These are phyloP conservation scores for Pichia sp. DNA, from an alignment of 1,139 yeast species.

Conservation along the genomic window DNA sequence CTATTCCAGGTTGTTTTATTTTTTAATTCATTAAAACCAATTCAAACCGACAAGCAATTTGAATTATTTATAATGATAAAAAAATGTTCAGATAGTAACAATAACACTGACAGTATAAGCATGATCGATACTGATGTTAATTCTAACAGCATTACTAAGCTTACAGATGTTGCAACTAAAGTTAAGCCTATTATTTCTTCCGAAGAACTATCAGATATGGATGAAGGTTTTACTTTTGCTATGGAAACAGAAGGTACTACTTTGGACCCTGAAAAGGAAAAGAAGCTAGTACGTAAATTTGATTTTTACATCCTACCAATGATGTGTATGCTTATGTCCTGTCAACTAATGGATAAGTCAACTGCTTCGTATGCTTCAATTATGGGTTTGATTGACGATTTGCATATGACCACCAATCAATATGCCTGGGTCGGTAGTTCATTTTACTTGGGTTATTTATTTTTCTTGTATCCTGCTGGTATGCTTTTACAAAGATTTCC, in stretches of 20 bases:
- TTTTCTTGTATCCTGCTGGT: constrained; percentile 41
- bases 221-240: constrained; percentile 9
- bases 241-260: constrained; percentile 21
- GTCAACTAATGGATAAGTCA: constrained; percentile 63
- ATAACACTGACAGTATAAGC: not conserved
- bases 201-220: constrained; percentile 6
- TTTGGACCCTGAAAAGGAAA: constrained; percentile 26
- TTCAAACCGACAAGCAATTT: not conserved
- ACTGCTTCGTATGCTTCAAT: constrained; percentile 55
- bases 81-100: not conserved
- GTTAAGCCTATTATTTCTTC: not conserved
- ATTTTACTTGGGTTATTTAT: constrained; percentile 47
- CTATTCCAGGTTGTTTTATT: too few species aligned
- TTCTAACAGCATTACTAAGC: not conserved
- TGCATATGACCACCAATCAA: constrained; percentile 43
- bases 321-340: constrained; percentile 46
- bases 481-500: constrained; percentile 39
- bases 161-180: not conserved
- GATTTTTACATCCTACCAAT: constrained; percentile 49
- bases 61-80: not conserved
- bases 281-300: constrained; percentile 41
- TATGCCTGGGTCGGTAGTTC: constrained; percentile 55
- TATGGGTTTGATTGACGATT: constrained; percentile 41
- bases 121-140: not conserved
- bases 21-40: too few species aligned